A percentile compares a stretch with the other conserved stretches of the same genome.
Evolutionary conservation across 257 asterid species (phyloP).

Genomic region (Ehretia macrophylla): DNA sequence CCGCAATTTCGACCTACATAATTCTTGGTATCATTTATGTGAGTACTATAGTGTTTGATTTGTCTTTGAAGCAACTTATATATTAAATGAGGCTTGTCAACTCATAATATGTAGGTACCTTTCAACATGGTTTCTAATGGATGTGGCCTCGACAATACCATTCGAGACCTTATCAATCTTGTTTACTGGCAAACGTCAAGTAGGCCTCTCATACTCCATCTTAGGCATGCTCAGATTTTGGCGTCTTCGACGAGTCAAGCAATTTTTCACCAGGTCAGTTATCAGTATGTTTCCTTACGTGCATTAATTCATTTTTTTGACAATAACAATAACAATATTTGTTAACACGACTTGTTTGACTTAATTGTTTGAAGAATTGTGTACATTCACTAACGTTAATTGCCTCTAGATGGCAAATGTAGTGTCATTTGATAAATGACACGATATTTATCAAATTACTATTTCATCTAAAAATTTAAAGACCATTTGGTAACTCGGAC

Average conservation of each 20-base stretch:
- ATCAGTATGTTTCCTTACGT: neutral
- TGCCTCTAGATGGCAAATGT: too few relatives aligned
- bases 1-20: too few relatives aligned
- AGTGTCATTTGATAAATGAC: too few relatives aligned
- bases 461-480: too few relatives aligned
- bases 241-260: constrained; percentile 88
- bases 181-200: constrained; percentile 57
- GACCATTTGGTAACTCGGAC: too few relatives aligned
- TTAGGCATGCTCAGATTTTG: constrained; percentile 85
- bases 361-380: too few relatives aligned
- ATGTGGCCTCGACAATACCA: constrained; percentile 84
- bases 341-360: neutral
- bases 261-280: constrained; percentile 69
- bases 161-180: constrained; percentile 61
- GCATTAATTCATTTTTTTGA: neutral
- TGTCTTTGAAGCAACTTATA: too few relatives aligned
- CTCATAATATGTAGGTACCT: constrained; percentile 49
- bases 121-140: constrained; percentile 93
- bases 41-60: too few relatives aligned
- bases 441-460: too few relatives aligned
- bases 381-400: too few relatives aligned
- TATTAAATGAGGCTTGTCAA: neutral
- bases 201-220: constrained; percentile 53
- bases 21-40: too few relatives aligned
- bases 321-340: neutral